Conservation (phyloP, 163 green algal species). For the Prototheca cutis region DNA sequence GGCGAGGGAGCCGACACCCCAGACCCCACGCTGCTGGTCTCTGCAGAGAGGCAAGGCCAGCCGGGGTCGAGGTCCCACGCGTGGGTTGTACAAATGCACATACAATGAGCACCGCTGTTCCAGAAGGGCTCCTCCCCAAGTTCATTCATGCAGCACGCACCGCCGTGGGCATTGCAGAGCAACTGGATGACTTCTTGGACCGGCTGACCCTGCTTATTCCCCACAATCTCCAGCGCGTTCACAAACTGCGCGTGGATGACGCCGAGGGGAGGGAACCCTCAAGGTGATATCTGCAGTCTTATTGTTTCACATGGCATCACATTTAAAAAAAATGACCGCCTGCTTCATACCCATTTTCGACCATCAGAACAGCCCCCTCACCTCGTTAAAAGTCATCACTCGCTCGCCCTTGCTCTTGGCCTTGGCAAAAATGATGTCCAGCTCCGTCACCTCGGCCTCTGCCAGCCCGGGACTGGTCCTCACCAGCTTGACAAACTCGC, state of each 20-base stretch:
- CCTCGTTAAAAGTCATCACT: neutral
- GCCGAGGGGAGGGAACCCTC: neutral
- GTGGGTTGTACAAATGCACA: no score
- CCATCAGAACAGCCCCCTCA: no score
- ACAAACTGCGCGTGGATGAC: neutral
- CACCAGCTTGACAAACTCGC: neutral
- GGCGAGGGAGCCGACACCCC: no score
- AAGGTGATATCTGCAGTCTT: neutral
- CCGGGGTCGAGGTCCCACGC: no score
- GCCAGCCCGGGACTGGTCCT: neutral
- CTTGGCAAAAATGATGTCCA: constrained; percentile 2
- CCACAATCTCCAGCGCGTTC: neutral
- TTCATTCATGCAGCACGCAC: neutral
- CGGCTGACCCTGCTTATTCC: neutral
- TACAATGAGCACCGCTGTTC: no score
- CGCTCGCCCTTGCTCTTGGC: neutral
- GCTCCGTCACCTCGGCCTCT: neutral
- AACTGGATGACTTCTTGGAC: neutral
- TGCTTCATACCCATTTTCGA: neutral
- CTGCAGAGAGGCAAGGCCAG: no score
- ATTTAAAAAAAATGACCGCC: neutral
- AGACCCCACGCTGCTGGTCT: no score
- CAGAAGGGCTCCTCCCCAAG: no score
- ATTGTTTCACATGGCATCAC: neutral
- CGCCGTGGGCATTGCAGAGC: neutral